Evolutionary conservation across 352 stramenopile genomes (phyloP).

Genomic region (Pythium aquatile): DNA sequence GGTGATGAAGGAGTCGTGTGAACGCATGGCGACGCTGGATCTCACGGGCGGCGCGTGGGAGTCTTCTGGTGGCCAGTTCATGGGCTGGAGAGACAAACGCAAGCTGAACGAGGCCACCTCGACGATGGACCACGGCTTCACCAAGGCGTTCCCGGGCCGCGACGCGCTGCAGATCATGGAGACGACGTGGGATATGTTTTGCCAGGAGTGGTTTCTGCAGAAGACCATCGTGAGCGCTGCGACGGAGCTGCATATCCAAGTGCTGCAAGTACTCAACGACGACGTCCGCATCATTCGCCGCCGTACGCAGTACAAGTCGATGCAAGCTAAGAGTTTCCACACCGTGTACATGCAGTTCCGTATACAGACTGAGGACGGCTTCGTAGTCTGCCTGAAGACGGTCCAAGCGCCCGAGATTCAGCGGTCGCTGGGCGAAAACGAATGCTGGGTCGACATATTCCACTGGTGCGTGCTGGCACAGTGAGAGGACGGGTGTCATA

Average conservation of each 20-base stretch:
- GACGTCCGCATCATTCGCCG: constrained; percentile 17
- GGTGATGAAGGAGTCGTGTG: constrained; percentile 20
- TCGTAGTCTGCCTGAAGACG: constrained; percentile 66
- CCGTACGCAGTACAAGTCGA: constrained; percentile 18
- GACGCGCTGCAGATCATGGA: constrained; percentile 17
- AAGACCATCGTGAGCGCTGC: constrained; percentile 26
- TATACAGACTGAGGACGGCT: constrained; percentile 60
- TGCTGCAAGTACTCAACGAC: constrained; percentile 19
- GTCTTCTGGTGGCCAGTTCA: constrained; percentile 22
- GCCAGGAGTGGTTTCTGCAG: constrained; percentile 18
- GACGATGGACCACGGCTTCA: constrained; percentile 25
- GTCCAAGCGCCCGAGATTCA: constrained; percentile 46
- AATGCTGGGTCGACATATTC: constrained; percentile 27
- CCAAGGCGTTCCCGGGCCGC: constrained; percentile 7
- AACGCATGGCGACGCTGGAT: constrained; percentile 19
- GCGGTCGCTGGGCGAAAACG: constrained; percentile 14
- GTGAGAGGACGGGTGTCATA: no score
- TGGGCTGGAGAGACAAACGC: constrained; percentile 28
- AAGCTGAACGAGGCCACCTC: constrained; percentile 17
- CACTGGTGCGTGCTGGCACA: constrained; percentile 11
- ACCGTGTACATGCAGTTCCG: constrained; percentile 75
- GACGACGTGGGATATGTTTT: constrained; percentile 20
- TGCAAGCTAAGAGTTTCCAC: constrained; percentile 30
- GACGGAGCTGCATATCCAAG: constrained; percentile 19
- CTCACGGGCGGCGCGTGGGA: constrained; percentile 11